Evolutionary conservation across 2,329 filamentous ascomycete genomes (phyloP), one percentile per base, ranked within the genome.

Genomic region (Exophiala sideris): DNA sequence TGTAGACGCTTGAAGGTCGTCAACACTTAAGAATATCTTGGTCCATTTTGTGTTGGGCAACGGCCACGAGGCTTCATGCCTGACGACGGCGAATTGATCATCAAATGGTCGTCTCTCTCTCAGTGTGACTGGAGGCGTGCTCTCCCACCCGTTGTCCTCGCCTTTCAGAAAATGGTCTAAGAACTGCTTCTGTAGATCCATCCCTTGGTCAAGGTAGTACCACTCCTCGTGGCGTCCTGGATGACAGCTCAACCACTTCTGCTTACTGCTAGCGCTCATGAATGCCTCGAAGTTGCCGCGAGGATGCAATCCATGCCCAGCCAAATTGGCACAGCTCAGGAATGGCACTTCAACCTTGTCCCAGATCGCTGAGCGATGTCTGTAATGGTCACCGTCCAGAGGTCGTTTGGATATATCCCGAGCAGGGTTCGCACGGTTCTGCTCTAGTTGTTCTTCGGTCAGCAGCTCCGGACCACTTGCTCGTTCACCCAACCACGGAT

Each of bases 231-330:
- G 86, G 0, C 86, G 76, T 1, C 86, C 86, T 0, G 81, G 84
- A 63, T 89, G 86, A 66, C 87, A 82, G 6, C 85, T 79, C 1
- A 89, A 74, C 60, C 85, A 89, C 67, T 89, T 89, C 56, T 84
- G 73, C 53, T 82, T 75, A 1, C 84, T 87, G 0, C 83, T 83
- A 0, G 85, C 85, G 40, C 83, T 76, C 1, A 72, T 38, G 60
- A 53, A 89, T 0, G 85, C 86, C 62, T 86, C 77, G 6, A 88
- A 76, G 59, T 89, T 89, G 2, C 86, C 86, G 5, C 86, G 76
- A 5, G 88, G 74, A 61, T 89, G 86, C 1, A 89, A 75, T 3
- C 84, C 68, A 45, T 88, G 88, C 1, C 85, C 85, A 9, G 84
- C 85, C 84, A 84, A 88, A 66, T 88, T 88, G 0, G 79, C 86